phyloP scores from a whole-genome alignment of 306 rosid species.

The Notholithocarpus densiflorus region DNA sequence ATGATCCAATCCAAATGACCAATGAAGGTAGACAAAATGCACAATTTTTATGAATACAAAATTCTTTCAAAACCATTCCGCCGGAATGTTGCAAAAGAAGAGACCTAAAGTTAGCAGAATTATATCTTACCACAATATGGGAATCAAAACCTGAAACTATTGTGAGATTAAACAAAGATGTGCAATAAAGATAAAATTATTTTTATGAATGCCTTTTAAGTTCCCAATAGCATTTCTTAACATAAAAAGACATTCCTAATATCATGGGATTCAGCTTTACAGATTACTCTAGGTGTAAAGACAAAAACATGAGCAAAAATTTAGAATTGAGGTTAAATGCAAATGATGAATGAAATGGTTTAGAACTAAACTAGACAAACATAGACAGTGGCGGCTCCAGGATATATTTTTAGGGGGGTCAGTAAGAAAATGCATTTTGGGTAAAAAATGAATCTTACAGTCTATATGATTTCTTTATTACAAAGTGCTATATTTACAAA shows the following conservation, averaged over 20 bases:
- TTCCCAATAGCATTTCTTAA: neutral
- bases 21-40: no score
- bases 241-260: neutral
- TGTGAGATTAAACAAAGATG: neutral
- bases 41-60: no score
- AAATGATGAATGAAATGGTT: neutral
- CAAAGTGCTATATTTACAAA: no score
- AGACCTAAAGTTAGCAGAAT: neutral
- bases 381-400: neutral
- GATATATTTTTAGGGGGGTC: no score
- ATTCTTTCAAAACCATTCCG: neutral
- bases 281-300: neutral
- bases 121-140: neutral
- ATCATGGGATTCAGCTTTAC: neutral
- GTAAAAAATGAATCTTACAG: no score
- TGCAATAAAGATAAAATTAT: neutral
- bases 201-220: neutral
- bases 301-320: neutral
- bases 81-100: neutral
- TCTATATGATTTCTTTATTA: no score
- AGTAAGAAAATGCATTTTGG: no score
- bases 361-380: neutral
- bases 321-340: neutral
- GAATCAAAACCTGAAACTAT: neutral
- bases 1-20: no score